Conservation (phyloP, 106 monocot genomes). For the Dendrobium officinale region DNA sequence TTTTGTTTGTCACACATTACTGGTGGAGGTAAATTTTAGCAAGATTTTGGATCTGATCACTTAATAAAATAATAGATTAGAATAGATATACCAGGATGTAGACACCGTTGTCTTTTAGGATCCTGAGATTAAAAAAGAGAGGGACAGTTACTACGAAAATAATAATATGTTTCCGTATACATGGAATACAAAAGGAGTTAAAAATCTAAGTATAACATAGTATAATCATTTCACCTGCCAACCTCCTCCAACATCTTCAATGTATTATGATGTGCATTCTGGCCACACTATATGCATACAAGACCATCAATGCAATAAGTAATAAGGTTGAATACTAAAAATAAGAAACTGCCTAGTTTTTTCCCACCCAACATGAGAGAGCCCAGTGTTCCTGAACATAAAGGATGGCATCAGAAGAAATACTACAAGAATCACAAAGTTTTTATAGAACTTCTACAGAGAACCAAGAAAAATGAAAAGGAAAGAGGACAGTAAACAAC, state of each 20-base stretch:
- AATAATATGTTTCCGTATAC: not conserved
- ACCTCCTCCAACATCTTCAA: constrained; percentile 84
- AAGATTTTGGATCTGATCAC: not conserved
- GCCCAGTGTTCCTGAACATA: too few species aligned
- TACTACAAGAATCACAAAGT: too few species aligned
- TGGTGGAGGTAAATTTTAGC: not conserved
- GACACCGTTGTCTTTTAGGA: constrained; percentile 80
- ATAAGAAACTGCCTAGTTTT: too few species aligned
- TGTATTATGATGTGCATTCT: constrained; percentile 64
- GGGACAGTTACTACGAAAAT: not conserved
- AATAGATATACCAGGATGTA: constrained; percentile 75
- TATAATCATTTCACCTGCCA: constrained; percentile 2
- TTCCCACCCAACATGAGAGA: too few species aligned
- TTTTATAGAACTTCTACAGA: too few species aligned
- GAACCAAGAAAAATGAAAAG: too few species aligned
- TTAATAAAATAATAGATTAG: not conserved
- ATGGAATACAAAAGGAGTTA: not conserved
- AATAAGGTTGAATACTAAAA: constrained; percentile 10
- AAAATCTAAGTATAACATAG: not conserved
- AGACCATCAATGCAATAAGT: constrained; percentile 11
- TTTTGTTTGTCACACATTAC: not conserved
- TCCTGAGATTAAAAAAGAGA: constrained; percentile 28
- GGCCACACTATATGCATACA: constrained; percentile 61
- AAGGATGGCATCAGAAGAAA: too few species aligned
- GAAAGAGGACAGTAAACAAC: too few species aligned